Percentiles rank a stretch among this genome's conserved stretches.
These are phyloP conservation scores for Acidiella bohemica DNA, from an alignment of 495 filamentous ascomycete genomes.

Conservation along the genomic window DNA sequence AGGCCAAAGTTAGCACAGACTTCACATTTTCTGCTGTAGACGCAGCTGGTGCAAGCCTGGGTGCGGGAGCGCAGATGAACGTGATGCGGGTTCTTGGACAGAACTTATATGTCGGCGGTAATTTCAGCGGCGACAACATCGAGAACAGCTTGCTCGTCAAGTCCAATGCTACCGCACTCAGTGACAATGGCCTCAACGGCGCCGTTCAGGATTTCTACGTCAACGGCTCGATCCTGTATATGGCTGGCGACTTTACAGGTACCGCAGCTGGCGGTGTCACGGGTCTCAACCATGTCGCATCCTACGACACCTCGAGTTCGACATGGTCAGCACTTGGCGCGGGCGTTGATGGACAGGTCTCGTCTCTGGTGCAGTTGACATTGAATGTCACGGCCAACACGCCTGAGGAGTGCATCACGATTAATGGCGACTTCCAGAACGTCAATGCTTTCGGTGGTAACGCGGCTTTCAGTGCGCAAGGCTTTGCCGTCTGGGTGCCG, in stretches of 20 bases:
- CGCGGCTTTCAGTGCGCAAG: conserved; percentile 44
- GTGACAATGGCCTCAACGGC: conserved; percentile 69
- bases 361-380: conserved; percentile 55
- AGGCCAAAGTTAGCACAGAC: conserved; percentile 44
- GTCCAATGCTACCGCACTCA: conserved; percentile 45
- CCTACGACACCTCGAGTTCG: conserved; percentile 55
- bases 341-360: conserved; percentile 72
- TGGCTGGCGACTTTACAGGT: conserved; percentile 75
- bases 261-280: conserved; percentile 46
- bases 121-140: conserved; percentile 55
- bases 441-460: conserved; percentile 53
- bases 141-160: conserved; percentile 66
- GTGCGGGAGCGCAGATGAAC: conserved; percentile 48
- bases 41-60: conserved; percentile 54
- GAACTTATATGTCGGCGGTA: conserved; percentile 65
- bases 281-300: conserved; percentile 58
- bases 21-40: conserved; percentile 61
- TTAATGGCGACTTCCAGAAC: conserved; percentile 69
- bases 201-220: conserved; percentile 56
- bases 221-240: conserved; percentile 50
- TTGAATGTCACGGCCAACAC: conserved; percentile 60
- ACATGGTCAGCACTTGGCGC: conserved; percentile 69
- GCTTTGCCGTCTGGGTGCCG: conserved; percentile 91
- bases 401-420: conserved; percentile 57
- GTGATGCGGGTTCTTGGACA: conserved; percentile 45